Conservation (phyloP, 805 yeast genomes). For the Lachancea cidri region DNA sequence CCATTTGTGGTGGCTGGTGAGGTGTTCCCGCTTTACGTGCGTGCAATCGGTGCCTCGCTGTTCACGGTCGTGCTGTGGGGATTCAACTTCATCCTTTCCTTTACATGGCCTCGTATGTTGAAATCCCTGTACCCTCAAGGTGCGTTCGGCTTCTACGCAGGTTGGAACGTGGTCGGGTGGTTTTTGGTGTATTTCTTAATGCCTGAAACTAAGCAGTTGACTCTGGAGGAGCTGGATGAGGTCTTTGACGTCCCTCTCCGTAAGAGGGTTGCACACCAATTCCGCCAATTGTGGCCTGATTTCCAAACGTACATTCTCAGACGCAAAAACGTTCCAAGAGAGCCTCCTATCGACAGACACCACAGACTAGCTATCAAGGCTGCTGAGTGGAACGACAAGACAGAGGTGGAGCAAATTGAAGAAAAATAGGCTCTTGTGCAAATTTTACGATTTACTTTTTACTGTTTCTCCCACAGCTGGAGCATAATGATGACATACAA, state of each 20-base stretch:
- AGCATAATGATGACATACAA: too few relatives aligned
- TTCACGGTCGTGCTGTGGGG: conserved; percentile 76
- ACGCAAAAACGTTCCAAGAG: conserved; percentile 39
- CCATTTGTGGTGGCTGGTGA: conserved; percentile 89
- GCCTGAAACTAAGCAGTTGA: conserved; percentile 62
- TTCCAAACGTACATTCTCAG: conserved; percentile 46
- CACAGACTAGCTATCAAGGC: conserved; percentile 58
- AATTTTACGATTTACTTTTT: too few relatives aligned
- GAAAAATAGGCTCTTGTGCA: background rate
- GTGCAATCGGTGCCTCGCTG: conserved; percentile 76
- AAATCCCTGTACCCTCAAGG: conserved; percentile 71
- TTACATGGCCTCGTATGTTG: conserved; percentile 74
- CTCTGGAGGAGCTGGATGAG: conserved; percentile 67
- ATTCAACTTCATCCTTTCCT: conserved; percentile 62
- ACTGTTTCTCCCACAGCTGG: background rate
- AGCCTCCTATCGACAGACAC: conserved; percentile 52
- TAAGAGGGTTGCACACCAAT: conserved; percentile 50
- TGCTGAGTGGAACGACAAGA: conserved; percentile 58
- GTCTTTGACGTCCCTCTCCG: conserved; percentile 57
- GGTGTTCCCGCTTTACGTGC: conserved; percentile 69
- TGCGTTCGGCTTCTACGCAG: conserved; percentile 86
- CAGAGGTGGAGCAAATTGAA: conserved; percentile 50
- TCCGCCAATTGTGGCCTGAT: conserved; percentile 37
- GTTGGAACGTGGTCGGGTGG: conserved; percentile 70
- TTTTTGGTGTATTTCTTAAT: conserved; percentile 65